Base-by-base conservation (phyloP, 306 rosid genomes). In the Calophaca sinica region DNA sequence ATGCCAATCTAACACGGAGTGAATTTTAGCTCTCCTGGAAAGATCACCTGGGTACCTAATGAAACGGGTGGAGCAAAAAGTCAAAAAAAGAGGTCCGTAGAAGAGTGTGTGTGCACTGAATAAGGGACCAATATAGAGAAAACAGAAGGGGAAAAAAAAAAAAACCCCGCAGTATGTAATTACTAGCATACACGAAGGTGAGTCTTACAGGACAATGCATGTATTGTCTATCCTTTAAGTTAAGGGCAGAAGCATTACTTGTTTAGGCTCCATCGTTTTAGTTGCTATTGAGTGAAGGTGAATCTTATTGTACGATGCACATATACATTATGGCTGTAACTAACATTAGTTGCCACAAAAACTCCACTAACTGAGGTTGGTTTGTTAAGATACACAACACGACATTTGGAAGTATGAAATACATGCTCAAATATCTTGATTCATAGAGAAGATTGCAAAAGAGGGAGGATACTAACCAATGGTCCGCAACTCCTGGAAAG, bases 41-140 rank as follows among this genome's bases (percentile, higher is more conserved):
- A 85, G 81, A 87, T 94, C 98, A 73, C 93, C 82, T 20, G 98
- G 97, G 80, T 90, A 91, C 97, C 98, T 94, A 64, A 73, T 32
- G 42, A 70, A 75, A 84, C 46, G 48, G 77, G 72, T 51, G 39
- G 68, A 36, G 52, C 60, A 58, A 54, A 73, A 53, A 64, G 33
- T 32, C 57, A 32, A 39, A 35, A 52, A 54, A 8, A 55, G 7
- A 14, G 31, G 9, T 64, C 58, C 53, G 5, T 54, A 79, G 31
- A 52, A 78, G 55, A 15, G 26, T 83, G 53, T 39, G 42, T 3
- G 72, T 26, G n/a, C 72, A 32, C 28, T 46, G 51, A 36, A 54
- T 55, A 68, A 39, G 31, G 39, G 62, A 31, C 14, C 61, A 11
- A 42, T 48, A 65, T 14, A 60, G 9, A 48, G 9, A 74, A 15